Evolutionary conservation across 352 stramenopile genomes (phyloP).

Genomic region (Globisporangium paddicum): DNA sequence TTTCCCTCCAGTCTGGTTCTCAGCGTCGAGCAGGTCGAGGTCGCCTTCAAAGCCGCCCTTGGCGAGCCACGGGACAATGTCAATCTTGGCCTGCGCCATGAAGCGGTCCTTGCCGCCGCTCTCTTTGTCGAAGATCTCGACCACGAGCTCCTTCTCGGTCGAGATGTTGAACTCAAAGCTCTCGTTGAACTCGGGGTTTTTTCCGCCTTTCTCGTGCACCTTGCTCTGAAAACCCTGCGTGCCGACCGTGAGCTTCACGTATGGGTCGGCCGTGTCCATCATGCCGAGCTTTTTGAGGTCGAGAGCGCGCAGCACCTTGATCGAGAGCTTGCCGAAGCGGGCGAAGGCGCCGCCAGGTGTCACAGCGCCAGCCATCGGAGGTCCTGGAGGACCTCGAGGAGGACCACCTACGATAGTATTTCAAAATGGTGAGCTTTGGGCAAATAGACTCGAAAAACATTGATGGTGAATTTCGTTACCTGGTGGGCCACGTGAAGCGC

Average conservation of each 20-base stretch:
- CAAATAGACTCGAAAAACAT: neutral
- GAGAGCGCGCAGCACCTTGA: constrained; percentile 89
- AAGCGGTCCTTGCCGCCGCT: constrained; percentile 89
- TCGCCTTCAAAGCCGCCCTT: constrained; percentile 92
- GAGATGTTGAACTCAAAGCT: constrained; percentile 94
- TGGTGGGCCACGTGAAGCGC: constrained; percentile 4
- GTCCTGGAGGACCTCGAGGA: constrained; percentile 13
- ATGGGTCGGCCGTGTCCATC: constrained; percentile 93
- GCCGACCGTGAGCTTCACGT: constrained; percentile 90
- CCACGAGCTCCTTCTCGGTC: constrained; percentile 91
- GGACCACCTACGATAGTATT: constrained; percentile 1
- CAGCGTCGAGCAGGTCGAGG: constrained; percentile 84
- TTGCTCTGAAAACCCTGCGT: constrained; percentile 74
- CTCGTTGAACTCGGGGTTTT: constrained; percentile 93
- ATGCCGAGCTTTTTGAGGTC: constrained; percentile 92
- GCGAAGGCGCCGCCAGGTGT: constrained; percentile 47
- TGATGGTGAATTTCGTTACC: neutral
- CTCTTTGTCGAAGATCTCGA: constrained; percentile 93
- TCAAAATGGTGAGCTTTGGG: neutral
- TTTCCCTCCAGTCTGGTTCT: constrained; percentile 71
- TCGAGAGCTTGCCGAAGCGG: constrained; percentile 89
- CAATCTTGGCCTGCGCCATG: constrained; percentile 88
- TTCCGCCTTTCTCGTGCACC: constrained; percentile 87
- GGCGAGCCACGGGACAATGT: constrained; percentile 92
- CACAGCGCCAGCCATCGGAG: constrained; percentile 17